Evolutionary conservation across 2,329 filamentous ascomycete genomes (phyloP), one percentile per base, ranked within the genome.

Genomic region (Fusarium buharicum): DNA sequence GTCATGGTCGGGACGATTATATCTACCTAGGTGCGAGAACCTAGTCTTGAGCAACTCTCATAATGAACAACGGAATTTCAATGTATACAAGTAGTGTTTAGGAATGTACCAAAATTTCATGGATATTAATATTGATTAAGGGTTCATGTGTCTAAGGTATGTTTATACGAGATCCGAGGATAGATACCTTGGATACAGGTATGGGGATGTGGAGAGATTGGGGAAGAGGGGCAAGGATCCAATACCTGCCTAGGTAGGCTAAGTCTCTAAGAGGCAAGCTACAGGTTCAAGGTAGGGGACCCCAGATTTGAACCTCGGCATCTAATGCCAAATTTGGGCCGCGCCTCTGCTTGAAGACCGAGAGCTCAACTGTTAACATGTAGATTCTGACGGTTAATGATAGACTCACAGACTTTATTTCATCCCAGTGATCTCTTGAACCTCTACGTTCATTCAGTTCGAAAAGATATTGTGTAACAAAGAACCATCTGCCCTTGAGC

Each of bases 221-320:
- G 62, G 59, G 64, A 66, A 65, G 64, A 67, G 59, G 65, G 65
- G 62, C 48, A 22, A 50, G 51, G 48, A 30, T 18, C 30, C 40
- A 33, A 62, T 37, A 40, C 36, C 7, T 10, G 22, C 22, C 8
- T n/a, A 31, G 16, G 36, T 36, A 36, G 10, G 17, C 22, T 24
- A 24, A 8, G 22, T 24, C n/a, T n/a, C n/a, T n/a, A n/a, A n/a
- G n/a, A n/a, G n/a, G n/a, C n/a, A n/a, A n/a, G 24, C 24, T 27
- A 28, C 27, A 11, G 12, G 1, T 3, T 13, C 10, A 11, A 28
- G 9, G 27, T 28, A 28, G 27, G 27, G 27, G 10, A 28, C 46
- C 51, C 50, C 45, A 57, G 57, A 63, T 50, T 27, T 63, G 67
- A 52, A 70, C 67, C 67, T 70, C 67, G 67, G 67, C 67, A 65